These are phyloP conservation scores for Chondrus crispus DNA, from an alignment of 23 red algal genomes.

Conservation along the genomic window DNA sequence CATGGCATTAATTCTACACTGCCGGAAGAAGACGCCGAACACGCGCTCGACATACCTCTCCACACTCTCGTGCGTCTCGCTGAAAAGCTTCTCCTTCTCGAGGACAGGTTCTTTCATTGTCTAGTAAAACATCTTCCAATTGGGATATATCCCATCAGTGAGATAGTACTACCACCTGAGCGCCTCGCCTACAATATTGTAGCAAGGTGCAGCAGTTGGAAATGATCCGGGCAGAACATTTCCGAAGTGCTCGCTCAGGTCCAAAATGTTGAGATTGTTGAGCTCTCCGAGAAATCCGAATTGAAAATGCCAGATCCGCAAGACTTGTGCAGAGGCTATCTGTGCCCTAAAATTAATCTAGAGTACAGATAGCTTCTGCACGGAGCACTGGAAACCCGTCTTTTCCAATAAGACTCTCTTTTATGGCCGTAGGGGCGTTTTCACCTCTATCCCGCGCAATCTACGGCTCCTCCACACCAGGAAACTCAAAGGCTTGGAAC, in stretches of 20 bases:
- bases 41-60: slow-evolving; percentile 31
- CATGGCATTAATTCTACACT: background rate
- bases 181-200: background rate
- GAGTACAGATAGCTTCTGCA: background rate
- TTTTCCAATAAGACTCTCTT: slow-evolving; percentile 29
- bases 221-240: background rate
- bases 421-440: slow-evolving; percentile 15
- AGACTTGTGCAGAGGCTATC: too few relatives aligned
- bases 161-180: slow-evolving; percentile 38
- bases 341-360: too few relatives aligned
- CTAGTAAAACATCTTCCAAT: background rate
- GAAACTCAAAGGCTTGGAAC: background rate
- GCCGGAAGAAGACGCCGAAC: background rate
- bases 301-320: slow-evolving; percentile 27
- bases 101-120: background rate
- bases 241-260: slow-evolving; percentile 5
- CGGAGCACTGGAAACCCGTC: slow-evolving; percentile 2
- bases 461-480: slow-evolving; percentile 14
- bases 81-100: background rate
- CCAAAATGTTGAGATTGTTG: slow-evolving; percentile 14
- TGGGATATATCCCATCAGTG: slow-evolving; percentile 8
- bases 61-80: background rate
- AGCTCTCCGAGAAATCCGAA: background rate
- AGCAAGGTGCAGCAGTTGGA: background rate
- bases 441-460: slow-evolving; percentile 6